A percentile compares a stretch with the other conserved stretches of the same genome.
Evolutionary conservation across 2,329 filamentous ascomycete genomes (phyloP).

Genomic region (Helotiales sp.): DNA sequence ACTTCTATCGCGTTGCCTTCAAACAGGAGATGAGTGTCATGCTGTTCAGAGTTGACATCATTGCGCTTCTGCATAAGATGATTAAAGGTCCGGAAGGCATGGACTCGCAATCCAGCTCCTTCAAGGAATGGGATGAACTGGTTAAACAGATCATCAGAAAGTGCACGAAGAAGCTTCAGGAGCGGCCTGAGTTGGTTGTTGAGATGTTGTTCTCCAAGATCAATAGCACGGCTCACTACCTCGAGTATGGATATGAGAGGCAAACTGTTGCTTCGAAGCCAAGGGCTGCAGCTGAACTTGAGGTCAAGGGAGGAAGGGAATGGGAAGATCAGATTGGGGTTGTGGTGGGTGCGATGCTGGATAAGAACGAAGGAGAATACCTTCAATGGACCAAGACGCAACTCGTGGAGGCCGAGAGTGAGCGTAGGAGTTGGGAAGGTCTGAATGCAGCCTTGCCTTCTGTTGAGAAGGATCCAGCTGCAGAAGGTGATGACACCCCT

Average conservation of each 20-base stretch:
- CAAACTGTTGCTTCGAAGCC: conserved; percentile 70
- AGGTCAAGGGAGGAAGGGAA: conserved; percentile 75
- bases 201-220: conserved; percentile 97
- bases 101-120: conserved; percentile 68
- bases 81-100: conserved; percentile 85
- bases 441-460: conserved; percentile 65
- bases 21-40: conserved; percentile 91
- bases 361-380: conserved; percentile 76
- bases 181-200: conserved; percentile 82
- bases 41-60: conserved; percentile 88
- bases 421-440: conserved; percentile 79
- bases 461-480: conserved; percentile 46
- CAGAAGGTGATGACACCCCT: conserved; percentile 39
- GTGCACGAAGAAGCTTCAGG: conserved; percentile 82
- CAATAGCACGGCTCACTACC: conserved; percentile 78
- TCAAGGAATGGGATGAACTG: conserved; percentile 90
- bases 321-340: conserved; percentile 72
- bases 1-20: conserved; percentile 92
- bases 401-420: conserved; percentile 69
- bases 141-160: conserved; percentile 82
- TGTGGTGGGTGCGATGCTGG: conserved; percentile 77
- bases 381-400: conserved; percentile 83
- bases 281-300: conserved; percentile 78
- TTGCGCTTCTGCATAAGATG: conserved; percentile 86
- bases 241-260: conserved; percentile 89